Conservation (phyloP, 495 filamentous ascomycete species). For the Sabuloglossum arenarium region DNA sequence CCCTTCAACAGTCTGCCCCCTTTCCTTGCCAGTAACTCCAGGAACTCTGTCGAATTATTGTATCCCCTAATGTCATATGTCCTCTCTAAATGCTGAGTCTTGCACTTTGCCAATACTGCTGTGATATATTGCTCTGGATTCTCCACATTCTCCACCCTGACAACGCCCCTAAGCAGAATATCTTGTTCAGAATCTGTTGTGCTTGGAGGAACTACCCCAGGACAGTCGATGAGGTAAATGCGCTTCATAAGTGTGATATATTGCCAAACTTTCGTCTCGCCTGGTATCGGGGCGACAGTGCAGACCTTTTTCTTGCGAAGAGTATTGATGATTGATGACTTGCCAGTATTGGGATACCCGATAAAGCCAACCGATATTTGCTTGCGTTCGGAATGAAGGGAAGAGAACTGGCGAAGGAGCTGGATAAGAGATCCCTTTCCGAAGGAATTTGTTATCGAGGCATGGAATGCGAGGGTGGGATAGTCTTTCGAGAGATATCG, state of each 20-base stretch:
- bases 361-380: constrained; percentile 81
- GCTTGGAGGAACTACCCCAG: constrained; percentile 83
- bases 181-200: constrained; percentile 62
- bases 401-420: constrained; percentile 78
- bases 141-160: constrained; percentile 84
- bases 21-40: constrained; percentile 74
- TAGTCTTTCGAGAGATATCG: constrained; percentile 61
- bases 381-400: constrained; percentile 75
- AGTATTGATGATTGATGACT: constrained; percentile 85
- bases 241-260: constrained; percentile 94
- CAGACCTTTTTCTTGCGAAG: constrained; percentile 81
- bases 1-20: constrained; percentile 67
- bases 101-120: constrained; percentile 57
- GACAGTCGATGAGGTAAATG: constrained; percentile 94
- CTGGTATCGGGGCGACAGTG: constrained; percentile 87
- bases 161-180: constrained; percentile 79
- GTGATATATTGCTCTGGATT: constrained; percentile 91
- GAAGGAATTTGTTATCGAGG: constrained; percentile 80
- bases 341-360: constrained; percentile 93
- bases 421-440: constrained; percentile 62
- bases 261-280: constrained; percentile 94
- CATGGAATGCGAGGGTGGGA: constrained; percentile 85
- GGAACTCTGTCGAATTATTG: constrained; percentile 54
- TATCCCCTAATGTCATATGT: constrained; percentile 75
- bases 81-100: constrained; percentile 71